Conservation (phyloP, 2,329 filamentous ascomycete genomes). For the Fusarium sp. region DNA sequence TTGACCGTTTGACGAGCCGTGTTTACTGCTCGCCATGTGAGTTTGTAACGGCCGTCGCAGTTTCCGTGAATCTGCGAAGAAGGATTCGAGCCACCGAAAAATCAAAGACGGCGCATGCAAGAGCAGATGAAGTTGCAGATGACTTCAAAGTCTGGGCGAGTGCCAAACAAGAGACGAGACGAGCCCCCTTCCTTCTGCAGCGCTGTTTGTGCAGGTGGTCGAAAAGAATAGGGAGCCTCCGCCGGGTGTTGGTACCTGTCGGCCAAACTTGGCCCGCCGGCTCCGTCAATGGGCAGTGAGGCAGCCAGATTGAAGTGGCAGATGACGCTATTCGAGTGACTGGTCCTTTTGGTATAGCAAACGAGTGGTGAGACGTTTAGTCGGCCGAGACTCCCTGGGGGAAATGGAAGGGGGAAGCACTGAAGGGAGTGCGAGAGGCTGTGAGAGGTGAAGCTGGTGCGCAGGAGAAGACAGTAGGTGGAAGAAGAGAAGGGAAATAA, state of each 20-base stretch:
- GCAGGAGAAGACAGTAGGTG: neutral
- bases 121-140: constrained; percentile 11
- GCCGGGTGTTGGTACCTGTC: constrained; percentile 33
- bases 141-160: constrained; percentile 13
- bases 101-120: constrained; percentile 1
- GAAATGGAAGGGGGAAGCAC: neutral
- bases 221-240: constrained; percentile 18
- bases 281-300: neutral
- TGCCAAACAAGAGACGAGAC: neutral
- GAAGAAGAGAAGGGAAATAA: too few relatives aligned
- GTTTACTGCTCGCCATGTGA: neutral
- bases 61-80: constrained; percentile 33
- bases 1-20: neutral
- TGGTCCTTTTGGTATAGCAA: neutral
- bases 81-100: constrained; percentile 8
- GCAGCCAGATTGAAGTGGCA: neutral
- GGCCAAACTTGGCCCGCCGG: constrained; percentile 22
- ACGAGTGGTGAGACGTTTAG: constrained; percentile 16
- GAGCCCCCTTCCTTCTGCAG: too few relatives aligned
- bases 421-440: neutral
- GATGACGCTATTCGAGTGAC: constrained; percentile 18
- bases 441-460: neutral
- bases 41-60: constrained; percentile 32
- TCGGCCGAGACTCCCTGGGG: constrained; percentile 5
- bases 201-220: constrained; percentile 17